A percentile compares a stretch with the other conserved stretches of the same genome.
Conservation (phyloP, 306 rosid genomes). For the Sicyos edulis region DNA sequence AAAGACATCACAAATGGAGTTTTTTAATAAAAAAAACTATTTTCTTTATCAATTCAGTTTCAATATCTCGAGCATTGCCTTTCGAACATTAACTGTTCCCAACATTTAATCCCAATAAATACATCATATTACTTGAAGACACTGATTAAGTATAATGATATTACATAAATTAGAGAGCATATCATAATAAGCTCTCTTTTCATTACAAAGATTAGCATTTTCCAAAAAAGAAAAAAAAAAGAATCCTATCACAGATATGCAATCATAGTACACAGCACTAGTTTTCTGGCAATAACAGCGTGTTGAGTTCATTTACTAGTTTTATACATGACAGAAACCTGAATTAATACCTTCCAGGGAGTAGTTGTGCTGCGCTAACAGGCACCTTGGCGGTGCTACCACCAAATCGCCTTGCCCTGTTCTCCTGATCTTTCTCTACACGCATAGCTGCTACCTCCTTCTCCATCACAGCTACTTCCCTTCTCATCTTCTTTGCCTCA, state of each 20-base stretch:
- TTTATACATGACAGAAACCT: background rate
- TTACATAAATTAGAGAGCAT: background rate
- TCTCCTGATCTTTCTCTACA: slow-evolving; percentile 86
- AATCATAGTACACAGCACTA: background rate
- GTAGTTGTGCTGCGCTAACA: slow-evolving; percentile 68
- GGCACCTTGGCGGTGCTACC: slow-evolving; percentile 51
- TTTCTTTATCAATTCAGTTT: background rate
- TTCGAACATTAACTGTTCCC: background rate
- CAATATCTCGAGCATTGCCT: background rate
- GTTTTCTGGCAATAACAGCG: background rate
- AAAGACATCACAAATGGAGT: background rate
- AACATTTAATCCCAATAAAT: background rate
- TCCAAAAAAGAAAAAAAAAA: background rate
- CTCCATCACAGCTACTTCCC: slow-evolving; percentile 97
- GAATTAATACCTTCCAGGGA: slow-evolving; percentile 74
- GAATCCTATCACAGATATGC: background rate
- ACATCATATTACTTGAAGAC: background rate
- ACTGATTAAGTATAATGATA: background rate
- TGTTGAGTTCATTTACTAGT: slow-evolving; percentile 2
- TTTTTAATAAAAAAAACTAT: background rate
- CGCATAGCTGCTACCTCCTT: slow-evolving; percentile 99
- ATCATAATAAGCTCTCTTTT: background rate
- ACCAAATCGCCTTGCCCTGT: slow-evolving; percentile 75
- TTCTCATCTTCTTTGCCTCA: slow-evolving; percentile 98
- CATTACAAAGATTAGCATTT: background rate